These are phyloP conservation scores for Cercophora scortea DNA, from an alignment of 495 filamentous ascomycete species.

Conservation along the genomic window DNA sequence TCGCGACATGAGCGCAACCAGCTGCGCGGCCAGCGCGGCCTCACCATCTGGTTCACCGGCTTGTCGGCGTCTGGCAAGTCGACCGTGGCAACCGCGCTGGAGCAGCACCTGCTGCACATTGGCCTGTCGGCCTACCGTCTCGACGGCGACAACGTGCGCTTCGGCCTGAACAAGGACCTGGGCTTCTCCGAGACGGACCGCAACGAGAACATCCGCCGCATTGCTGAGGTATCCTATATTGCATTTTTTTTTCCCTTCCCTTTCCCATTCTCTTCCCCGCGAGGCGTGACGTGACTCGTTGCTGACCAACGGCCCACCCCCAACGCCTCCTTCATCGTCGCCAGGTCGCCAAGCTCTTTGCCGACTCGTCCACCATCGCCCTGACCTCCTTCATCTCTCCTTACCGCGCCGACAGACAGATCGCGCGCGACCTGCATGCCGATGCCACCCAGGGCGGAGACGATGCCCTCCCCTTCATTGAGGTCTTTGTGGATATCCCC, in stretches of 20 bases:
- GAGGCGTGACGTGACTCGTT: conserved; percentile 17
- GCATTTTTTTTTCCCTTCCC: too few species aligned
- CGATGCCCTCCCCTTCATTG: conserved; percentile 73
- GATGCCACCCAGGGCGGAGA: conserved; percentile 39
- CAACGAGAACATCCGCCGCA: conserved; percentile 94
- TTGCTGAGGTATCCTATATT: conserved; percentile 53
- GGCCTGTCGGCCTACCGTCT: conserved; percentile 81
- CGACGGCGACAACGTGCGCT: conserved; percentile 97
- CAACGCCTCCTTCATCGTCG: conserved; percentile 14
- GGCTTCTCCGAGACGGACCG: conserved; percentile 89
- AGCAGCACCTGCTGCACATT: conserved; percentile 86
- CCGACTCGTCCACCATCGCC: conserved; percentile 77
- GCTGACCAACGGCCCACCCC: not conserved
- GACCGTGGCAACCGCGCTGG: conserved; percentile 89
- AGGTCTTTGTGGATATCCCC: conserved; percentile 84
- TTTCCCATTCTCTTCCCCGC: too few species aligned
- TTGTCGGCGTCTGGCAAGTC: conserved; percentile 94
- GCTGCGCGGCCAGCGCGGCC: conserved; percentile 75
- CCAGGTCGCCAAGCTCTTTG: conserved; percentile 86
- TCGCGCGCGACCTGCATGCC: conserved; percentile 72
- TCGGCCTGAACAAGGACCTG: conserved; percentile 94
- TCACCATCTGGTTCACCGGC: conserved; percentile 97
- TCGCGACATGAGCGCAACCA: conserved; percentile 75
- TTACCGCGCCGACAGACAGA: conserved; percentile 75
- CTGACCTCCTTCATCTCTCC: conserved; percentile 97